phyloP scores from a whole-genome alignment of 495 filamentous ascomycete genomes.

The Mytilinidion resinicola region DNA sequence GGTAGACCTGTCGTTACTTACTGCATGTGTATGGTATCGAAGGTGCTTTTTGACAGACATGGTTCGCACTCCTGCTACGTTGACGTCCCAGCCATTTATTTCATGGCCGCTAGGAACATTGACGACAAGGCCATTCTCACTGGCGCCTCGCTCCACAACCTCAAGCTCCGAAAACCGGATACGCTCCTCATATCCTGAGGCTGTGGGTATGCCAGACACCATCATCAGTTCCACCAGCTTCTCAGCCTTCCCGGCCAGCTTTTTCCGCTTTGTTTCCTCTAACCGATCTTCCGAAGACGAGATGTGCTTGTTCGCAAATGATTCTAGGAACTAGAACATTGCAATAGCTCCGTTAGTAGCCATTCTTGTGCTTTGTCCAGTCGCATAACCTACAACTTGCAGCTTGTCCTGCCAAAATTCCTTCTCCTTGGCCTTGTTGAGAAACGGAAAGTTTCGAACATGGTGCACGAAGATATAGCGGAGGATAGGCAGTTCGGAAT shows the following conservation, averaged over 20 bases:
- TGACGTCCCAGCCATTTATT: slow-evolving; percentile 94
- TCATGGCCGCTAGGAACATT: slow-evolving; percentile 85
- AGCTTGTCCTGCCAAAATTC: slow-evolving; percentile 99
- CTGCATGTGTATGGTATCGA: slow-evolving; percentile 85
- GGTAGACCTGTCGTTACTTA: slow-evolving; percentile 39
- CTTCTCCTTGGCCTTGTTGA: slow-evolving; percentile 92
- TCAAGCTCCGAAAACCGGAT: slow-evolving; percentile 96
- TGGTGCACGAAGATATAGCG: slow-evolving; percentile 98
- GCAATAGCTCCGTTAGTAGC: background rate
- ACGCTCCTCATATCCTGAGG: slow-evolving; percentile 93
- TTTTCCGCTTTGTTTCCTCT: slow-evolving; percentile 91
- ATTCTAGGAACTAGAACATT: slow-evolving; percentile 74
- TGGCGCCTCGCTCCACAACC: slow-evolving; percentile 86
- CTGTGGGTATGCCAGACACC: slow-evolving; percentile 93
- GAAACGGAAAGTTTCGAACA: slow-evolving; percentile 94
- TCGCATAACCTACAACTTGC: slow-evolving; percentile 65
- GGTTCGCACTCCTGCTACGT: slow-evolving; percentile 84
- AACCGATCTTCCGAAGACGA: slow-evolving; percentile 93
- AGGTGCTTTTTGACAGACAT: slow-evolving; percentile 78
- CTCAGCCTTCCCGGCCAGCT: slow-evolving; percentile 84
- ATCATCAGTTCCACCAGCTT: slow-evolving; percentile 99
- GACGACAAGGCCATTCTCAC: slow-evolving; percentile 76
- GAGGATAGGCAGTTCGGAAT: slow-evolving; percentile 89
- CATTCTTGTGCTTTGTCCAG: background rate
- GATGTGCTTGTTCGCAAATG: slow-evolving; percentile 95